Conservation (phyloP, 768 basidiomycete genomes). For the Amanita molliuscula region DNA sequence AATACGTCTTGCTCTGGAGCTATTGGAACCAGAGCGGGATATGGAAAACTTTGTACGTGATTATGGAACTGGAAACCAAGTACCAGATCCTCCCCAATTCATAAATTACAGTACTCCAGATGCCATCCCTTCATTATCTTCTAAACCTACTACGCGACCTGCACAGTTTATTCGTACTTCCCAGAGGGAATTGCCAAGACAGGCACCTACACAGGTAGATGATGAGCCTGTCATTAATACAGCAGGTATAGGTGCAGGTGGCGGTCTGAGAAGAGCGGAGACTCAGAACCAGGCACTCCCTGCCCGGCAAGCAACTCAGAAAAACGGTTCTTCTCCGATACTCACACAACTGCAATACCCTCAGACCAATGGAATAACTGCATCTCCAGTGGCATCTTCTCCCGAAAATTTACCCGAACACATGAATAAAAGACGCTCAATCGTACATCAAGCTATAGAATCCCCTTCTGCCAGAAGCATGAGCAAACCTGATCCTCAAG, state of each 20-base stretch:
- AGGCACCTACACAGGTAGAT: constrained; percentile 18
- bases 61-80: constrained; percentile 80
- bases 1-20: constrained; percentile 77
- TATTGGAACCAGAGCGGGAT: constrained; percentile 80
- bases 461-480: constrained; percentile 18
- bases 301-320: constrained; percentile 23
- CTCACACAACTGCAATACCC: constrained; percentile 13
- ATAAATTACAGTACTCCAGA: constrained; percentile 71
- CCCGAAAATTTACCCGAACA: neutral
- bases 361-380: constrained; percentile 20
- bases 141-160: constrained; percentile 43
- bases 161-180: constrained; percentile 42
- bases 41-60: constrained; percentile 83
- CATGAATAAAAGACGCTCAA: constrained; percentile 13
- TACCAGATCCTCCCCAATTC: constrained; percentile 83
- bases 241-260: constrained; percentile 67
- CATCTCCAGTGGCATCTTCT: neutral
- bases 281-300: constrained; percentile 15
- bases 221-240: constrained; percentile 43
- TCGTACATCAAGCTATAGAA: constrained; percentile 12
- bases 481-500: constrained; percentile 36
- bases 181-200: constrained; percentile 27
- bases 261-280: constrained; percentile 28
- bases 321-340: constrained; percentile 10
- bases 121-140: constrained; percentile 49